Evolutionary conservation across 306 rosid species (phyloP).

Genomic region (Trifolium dubium): DNA sequence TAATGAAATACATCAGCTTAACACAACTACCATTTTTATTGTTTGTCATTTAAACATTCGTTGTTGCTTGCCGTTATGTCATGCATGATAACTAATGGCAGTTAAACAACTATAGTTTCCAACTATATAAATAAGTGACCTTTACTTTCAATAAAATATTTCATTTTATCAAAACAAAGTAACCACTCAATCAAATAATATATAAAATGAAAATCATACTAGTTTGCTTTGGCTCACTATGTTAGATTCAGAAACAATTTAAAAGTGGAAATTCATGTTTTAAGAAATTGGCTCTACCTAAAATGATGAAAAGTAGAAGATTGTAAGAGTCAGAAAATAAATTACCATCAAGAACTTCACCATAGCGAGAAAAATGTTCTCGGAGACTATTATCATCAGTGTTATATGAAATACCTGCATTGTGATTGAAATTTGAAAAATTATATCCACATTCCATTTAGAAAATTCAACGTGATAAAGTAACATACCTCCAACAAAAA

Average conservation of each 20-base stretch:
- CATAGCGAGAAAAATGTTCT: conserved; percentile 54
- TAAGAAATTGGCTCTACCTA: background rate
- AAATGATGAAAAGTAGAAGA: conserved; percentile 36
- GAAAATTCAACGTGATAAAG: background rate
- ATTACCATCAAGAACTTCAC: conserved; percentile 58
- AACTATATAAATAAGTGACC: conserved; percentile 15
- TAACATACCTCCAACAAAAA: conserved; percentile 57
- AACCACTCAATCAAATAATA: conserved; percentile 18
- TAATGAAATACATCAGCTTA: conserved; percentile 23
- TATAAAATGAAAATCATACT: background rate
- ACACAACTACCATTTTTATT: conserved; percentile 1
- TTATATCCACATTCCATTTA: conserved; percentile 7
- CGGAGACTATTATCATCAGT: conserved; percentile 56
- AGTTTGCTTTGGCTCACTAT: conserved; percentile 10
- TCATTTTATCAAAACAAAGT: conserved; percentile 1
- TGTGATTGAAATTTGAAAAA: conserved; percentile 9
- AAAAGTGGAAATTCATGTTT: background rate
- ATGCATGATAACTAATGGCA: background rate
- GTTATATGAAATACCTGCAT: conserved; percentile 56
- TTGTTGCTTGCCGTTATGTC: background rate
- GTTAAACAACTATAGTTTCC: conserved; percentile 10
- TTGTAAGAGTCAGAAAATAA: background rate
- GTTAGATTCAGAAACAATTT: conserved; percentile 3
- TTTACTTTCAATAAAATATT: conserved; percentile 4
- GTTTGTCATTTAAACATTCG: conserved; percentile 18